These are phyloP conservation scores for Rhamnella rubrinervis DNA, from an alignment of 331 rosid genomes.

Conservation along the genomic window DNA sequence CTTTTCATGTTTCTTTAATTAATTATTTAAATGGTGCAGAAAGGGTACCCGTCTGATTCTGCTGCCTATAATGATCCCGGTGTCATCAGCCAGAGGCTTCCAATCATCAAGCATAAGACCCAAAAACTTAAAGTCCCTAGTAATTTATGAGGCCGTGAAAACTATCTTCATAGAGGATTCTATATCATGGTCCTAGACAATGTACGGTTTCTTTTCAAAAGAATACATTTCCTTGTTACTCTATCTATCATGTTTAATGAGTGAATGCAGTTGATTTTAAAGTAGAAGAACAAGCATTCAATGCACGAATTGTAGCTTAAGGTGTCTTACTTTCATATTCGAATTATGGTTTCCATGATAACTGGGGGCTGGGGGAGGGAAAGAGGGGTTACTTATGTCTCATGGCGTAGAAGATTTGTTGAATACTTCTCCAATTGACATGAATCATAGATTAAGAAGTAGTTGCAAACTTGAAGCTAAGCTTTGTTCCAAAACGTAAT, in stretches of 20 bases:
- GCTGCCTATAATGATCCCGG: conserved; percentile 82
- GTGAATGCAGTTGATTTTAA: neutral
- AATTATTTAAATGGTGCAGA: conserved; percentile 51
- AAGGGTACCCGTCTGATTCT: conserved; percentile 74
- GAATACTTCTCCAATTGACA: neutral
- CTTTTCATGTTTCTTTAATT: conserved; percentile 17
- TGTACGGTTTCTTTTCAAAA: neutral
- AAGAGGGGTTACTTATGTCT: neutral
- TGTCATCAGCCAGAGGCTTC: conserved; percentile 71
- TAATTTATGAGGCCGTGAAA: conserved; percentile 52
- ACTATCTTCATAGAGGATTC: conserved; percentile 22
- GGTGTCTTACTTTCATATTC: neutral
- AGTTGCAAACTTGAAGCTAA: neutral
- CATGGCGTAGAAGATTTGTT: neutral
- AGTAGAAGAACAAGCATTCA: neutral
- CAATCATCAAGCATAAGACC: conserved; percentile 55
- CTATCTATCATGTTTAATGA: neutral
- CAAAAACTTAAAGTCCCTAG: conserved; percentile 66
- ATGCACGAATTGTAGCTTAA: no score
- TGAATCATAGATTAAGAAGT: neutral
- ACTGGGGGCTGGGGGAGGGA: neutral
- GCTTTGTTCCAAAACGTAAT: neutral
- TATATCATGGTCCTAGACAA: conserved; percentile 13
- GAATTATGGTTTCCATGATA: neutral
- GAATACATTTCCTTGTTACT: conserved; percentile 9